A percentile compares a stretch with the other conserved stretches of the same genome.
Conservation (phyloP, 2,329 filamentous ascomycete species). For the Neonectria hederae region DNA sequence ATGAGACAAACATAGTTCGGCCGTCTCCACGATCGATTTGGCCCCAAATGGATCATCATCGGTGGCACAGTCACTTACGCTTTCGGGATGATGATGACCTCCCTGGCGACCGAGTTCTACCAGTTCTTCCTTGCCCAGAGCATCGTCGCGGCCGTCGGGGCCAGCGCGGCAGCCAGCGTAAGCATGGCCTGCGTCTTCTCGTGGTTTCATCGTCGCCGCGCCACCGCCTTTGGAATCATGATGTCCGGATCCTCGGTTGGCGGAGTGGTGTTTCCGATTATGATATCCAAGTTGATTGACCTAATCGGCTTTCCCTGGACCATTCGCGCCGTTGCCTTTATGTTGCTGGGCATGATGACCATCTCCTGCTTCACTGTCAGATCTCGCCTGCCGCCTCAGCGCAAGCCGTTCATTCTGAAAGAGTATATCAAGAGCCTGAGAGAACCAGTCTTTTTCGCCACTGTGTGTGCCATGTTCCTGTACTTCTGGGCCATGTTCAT, state of each 20-base stretch:
- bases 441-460: conserved; percentile 45
- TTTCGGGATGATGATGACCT: conserved; percentile 71
- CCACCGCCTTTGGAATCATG: conserved; percentile 48
- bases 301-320: conserved; percentile 52
- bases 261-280: conserved; percentile 53
- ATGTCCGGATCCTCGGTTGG: conserved; percentile 50
- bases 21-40: conserved; percentile 69
- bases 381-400: conserved; percentile 22
- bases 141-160: conserved; percentile 38
- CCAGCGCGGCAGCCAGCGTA: conserved; percentile 48
- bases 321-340: conserved; percentile 51
- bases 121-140: conserved; percentile 52
- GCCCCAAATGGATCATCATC: conserved; percentile 65
- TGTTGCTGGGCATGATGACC: conserved; percentile 47
- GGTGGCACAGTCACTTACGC: conserved; percentile 65
- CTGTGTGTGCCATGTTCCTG: conserved; percentile 45
- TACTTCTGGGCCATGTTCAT: conserved; percentile 50
- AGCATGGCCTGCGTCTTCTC: conserved; percentile 44
- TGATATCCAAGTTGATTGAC: conserved; percentile 48
- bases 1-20: conserved; percentile 48
- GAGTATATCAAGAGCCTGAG: conserved; percentile 39
- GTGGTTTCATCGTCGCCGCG: conserved; percentile 49
- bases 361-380: conserved; percentile 46
- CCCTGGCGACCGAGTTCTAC: conserved; percentile 55
- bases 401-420: conserved; percentile 38